A percentile compares a stretch with the other conserved stretches of the same genome.
Evolutionary conservation across 345 rosid species (phyloP).

Genomic region (Eucalyptus coolabah): DNA sequence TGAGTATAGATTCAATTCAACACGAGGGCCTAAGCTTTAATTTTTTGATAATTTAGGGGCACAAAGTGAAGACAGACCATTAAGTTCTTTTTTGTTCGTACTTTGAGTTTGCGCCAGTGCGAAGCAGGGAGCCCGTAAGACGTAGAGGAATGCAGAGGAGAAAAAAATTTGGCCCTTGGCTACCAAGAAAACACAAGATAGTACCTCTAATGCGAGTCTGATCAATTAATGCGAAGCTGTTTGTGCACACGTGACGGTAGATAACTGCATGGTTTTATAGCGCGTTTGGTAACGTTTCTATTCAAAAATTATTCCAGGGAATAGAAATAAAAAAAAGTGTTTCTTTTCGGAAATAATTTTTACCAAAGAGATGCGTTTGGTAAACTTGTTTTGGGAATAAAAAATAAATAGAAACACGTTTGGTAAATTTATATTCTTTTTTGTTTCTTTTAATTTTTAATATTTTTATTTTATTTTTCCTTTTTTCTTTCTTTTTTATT

Average conservation of each 20-base stretch:
- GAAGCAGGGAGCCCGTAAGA: not conserved
- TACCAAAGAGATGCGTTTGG: too few relatives aligned
- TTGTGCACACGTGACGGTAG: not conserved
- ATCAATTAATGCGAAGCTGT: not conserved
- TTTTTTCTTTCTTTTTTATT: too few relatives aligned
- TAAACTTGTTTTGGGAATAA: too few relatives aligned
- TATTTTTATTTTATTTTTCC: too few relatives aligned
- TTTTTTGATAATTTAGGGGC: not conserved
- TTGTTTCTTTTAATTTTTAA: too few relatives aligned
- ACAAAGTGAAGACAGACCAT: not conserved
- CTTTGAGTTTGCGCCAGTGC: not conserved
- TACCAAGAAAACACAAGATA: too few relatives aligned
- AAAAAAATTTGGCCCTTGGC: not conserved
- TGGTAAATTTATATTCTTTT: too few relatives aligned
- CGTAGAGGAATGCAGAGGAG: accelerated
- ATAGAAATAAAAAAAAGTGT: too few relatives aligned
- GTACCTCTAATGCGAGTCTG: not conserved
- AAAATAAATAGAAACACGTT: too few relatives aligned
- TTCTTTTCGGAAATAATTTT: too few relatives aligned
- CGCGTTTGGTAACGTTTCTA: too few relatives aligned
- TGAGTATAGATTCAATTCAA: not conserved
- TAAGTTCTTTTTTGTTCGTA: not conserved
- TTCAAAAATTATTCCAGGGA: too few relatives aligned
- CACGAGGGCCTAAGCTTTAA: not conserved
- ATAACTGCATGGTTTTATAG: not conserved